A percentile compares a stretch with the other conserved stretches of the same genome.
Evolutionary conservation across 2,329 filamentous ascomycete species (phyloP).

Genomic region (Microascus cirrosus): DNA sequence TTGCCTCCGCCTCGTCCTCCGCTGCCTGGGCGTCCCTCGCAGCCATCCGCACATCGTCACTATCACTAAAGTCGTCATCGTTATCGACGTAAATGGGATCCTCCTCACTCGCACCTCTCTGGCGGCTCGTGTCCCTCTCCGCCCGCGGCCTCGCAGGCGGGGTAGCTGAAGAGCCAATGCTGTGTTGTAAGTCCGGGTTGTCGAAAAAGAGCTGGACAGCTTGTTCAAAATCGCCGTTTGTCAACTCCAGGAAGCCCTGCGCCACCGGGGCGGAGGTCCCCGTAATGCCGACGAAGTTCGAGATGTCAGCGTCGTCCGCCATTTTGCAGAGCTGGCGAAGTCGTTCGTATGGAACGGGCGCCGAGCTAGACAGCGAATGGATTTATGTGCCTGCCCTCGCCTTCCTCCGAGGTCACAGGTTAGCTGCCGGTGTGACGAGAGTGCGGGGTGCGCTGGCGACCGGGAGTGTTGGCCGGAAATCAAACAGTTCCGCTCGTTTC

Average conservation of each 20-base stretch:
- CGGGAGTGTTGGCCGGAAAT: neutral
- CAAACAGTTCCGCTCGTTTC: neutral
- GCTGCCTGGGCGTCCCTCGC: conserved; percentile 51
- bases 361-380: neutral
- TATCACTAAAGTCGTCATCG: conserved; percentile 42
- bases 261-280: conserved; percentile 63
- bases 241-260: conserved; percentile 70
- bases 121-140: conserved; percentile 9
- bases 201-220: conserved; percentile 87
- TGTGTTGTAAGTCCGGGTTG: conserved; percentile 60
- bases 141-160: conserved; percentile 19
- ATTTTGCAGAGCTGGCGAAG: neutral
- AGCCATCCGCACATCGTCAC: conserved; percentile 28
- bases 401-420: neutral
- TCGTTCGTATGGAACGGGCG: neutral
- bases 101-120: conserved; percentile 9
- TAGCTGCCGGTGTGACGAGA: neutral
- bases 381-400: neutral
- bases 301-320: conserved; percentile 58
- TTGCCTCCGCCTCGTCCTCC: conserved; percentile 88
- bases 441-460: conserved; percentile 3
- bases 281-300: conserved; percentile 74
- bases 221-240: conserved; percentile 73
- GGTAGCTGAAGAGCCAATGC: conserved; percentile 25
- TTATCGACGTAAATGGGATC: conserved; percentile 62